phyloP scores from a whole-genome alignment of 2,329 filamentous ascomycete genomes.

The Aureobasidium sp. region DNA sequence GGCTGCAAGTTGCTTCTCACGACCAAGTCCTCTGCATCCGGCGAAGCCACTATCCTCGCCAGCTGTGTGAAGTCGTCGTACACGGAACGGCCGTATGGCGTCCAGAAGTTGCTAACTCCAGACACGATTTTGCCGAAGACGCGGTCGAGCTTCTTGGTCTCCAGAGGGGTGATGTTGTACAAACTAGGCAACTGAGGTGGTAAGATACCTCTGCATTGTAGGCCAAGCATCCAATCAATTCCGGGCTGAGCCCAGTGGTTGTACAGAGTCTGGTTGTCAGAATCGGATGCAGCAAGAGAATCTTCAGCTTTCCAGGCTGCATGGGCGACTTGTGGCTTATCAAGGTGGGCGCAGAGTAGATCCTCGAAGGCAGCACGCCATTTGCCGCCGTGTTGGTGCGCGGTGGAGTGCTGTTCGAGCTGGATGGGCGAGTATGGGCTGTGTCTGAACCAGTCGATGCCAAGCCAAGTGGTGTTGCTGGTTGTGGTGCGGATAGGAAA shows the following conservation, averaged over 20 bases:
- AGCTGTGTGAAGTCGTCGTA: constrained; percentile 18
- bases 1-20: not conserved
- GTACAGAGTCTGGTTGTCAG: constrained; percentile 16
- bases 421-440: constrained; percentile 51
- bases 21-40: constrained; percentile 15
- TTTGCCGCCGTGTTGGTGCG: constrained; percentile 31
- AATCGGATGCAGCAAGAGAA: not conserved
- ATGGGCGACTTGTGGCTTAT: constrained; percentile 21
- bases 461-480: constrained; percentile 26
- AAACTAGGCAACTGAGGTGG: constrained; percentile 26
- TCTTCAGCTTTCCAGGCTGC: constrained; percentile 17
- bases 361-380: constrained; percentile 57
- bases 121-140: constrained; percentile 16
- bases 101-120: constrained; percentile 12
- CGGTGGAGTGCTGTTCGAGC: constrained; percentile 41
- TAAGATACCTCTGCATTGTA: constrained; percentile 30
- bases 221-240: constrained; percentile 31
- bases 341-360: constrained; percentile 41
- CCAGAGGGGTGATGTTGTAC: constrained; percentile 14
- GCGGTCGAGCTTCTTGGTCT: constrained; percentile 15
- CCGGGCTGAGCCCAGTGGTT: constrained; percentile 22
- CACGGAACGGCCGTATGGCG: constrained; percentile 13
- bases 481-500: constrained; percentile 20
- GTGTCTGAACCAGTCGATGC: constrained; percentile 30
- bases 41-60: constrained; percentile 19